Conservation (phyloP, 371 early-diverging fungal species). For the Nematocida ausubeli region DNA sequence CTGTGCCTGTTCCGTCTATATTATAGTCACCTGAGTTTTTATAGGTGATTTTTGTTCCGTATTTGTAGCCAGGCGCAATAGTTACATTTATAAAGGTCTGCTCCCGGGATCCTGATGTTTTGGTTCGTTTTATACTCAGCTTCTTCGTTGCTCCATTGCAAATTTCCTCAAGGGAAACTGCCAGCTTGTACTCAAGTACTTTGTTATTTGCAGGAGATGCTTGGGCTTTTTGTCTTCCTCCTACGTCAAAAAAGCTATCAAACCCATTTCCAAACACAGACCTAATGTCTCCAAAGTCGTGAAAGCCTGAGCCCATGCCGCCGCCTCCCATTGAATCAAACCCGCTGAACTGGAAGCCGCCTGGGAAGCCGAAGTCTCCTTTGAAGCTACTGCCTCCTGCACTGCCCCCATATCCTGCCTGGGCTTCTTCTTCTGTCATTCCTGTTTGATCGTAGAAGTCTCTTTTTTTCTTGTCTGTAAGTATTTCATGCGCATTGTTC, state of each 20-base stretch:
- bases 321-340: not conserved
- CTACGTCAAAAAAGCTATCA: not conserved
- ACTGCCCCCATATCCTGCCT: not conserved
- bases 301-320: not conserved
- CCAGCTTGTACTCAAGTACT: constrained; percentile 32
- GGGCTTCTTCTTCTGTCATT: constrained; percentile 8
- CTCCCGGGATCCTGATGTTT: constrained; percentile 67
- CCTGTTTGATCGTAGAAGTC: constrained; percentile 42
- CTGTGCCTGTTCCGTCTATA: constrained; percentile 75
- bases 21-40: constrained; percentile 83
- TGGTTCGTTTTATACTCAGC: constrained; percentile 77
- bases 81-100: constrained; percentile 74
- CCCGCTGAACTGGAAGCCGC: not conserved
- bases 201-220: not conserved
- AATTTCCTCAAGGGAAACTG: constrained; percentile 77
- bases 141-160: constrained; percentile 81
- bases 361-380: not conserved
- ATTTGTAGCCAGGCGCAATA: constrained; percentile 91
- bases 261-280: not conserved
- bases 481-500: constrained; percentile 47
- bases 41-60: constrained; percentile 89
- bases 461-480: constrained; percentile 29
- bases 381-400: not conserved
- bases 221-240: not conserved
- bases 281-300: not conserved